phyloP scores from a whole-genome alignment of 495 filamentous ascomycete species.

The Tuber calosporum region DNA sequence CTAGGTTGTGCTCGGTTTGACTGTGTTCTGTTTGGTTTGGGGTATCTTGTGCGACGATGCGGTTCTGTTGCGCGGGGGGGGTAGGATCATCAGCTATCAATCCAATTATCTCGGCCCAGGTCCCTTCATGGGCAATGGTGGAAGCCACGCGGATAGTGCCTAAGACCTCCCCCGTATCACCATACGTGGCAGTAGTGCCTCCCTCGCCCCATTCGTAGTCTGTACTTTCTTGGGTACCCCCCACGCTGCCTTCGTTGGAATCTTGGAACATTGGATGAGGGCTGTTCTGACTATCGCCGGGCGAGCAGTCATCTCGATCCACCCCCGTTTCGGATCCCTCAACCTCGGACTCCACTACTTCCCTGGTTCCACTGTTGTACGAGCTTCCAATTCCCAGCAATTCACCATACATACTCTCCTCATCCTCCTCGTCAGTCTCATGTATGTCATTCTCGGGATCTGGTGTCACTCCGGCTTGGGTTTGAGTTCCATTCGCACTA shows the following conservation, averaged over 20 bases:
- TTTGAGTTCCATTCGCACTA: not conserved
- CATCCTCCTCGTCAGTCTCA: not conserved
- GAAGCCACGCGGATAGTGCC: not conserved
- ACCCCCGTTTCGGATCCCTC: not conserved
- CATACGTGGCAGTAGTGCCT: not conserved
- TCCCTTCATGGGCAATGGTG: not conserved
- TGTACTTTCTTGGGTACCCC: not conserved
- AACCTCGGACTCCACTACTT: not conserved
- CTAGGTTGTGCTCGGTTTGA: not conserved
- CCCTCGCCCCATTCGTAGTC: not conserved
- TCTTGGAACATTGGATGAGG: not conserved
- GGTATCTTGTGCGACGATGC: not conserved
- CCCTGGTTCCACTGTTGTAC: not conserved
- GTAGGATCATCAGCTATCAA: not conserved
- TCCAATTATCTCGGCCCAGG: not conserved
- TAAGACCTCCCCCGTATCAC: not conserved
- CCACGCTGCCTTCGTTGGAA: not conserved
- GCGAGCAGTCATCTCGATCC: not conserved
- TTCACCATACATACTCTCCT: not conserved
- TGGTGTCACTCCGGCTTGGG: not conserved
- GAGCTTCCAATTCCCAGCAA: not conserved
- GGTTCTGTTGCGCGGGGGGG: not conserved
- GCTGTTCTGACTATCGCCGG: not conserved
- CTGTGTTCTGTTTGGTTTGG: not conserved
- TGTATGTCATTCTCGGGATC: not conserved